These are phyloP conservation scores for Yarrowia sp. DNA, from an alignment of 805 yeast genomes.

Conservation along the genomic window DNA sequence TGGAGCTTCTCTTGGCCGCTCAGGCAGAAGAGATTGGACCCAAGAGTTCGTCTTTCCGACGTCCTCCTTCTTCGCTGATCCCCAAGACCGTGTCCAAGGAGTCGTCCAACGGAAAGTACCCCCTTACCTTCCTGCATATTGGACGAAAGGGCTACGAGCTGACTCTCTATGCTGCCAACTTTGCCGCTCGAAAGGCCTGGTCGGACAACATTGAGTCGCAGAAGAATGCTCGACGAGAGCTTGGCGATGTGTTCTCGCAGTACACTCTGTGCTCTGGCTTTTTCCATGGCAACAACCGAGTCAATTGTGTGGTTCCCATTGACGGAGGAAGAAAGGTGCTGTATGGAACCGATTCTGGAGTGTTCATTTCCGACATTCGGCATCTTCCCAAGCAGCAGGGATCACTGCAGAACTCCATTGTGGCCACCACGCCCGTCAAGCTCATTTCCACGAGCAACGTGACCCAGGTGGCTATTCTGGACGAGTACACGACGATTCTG, in stretches of 20 bases:
- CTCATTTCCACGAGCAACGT: conserved; percentile 78
- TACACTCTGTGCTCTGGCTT: conserved; percentile 76
- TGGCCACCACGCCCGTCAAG: conserved; percentile 61
- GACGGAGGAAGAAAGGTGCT: conserved; percentile 92
- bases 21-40: conserved; percentile 81
- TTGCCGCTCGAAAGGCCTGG: conserved; percentile 74
- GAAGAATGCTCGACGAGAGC: conserved; percentile 71
- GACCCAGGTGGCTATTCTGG: conserved; percentile 88
- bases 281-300: conserved; percentile 75
- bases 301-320: conserved; percentile 90
- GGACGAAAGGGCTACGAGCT: conserved; percentile 58
- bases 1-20: conserved; percentile 53
- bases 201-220: conserved; percentile 81
- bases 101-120: conserved; percentile 49
- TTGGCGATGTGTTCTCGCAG: conserved; percentile 79
- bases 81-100: conserved; percentile 40
- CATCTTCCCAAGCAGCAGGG: conserved; percentile 55
- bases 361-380: conserved; percentile 78
- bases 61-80: conserved; percentile 44
- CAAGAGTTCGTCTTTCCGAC: conserved; percentile 49
- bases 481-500: conserved; percentile 84
- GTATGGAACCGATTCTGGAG: conserved; percentile 91
- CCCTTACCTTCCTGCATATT: conserved; percentile 58
- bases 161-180: conserved; percentile 53
- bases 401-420: conserved; percentile 45